Evolutionary conservation across 768 basidiomycete species (phyloP).

Genomic region (Termitomyces sp.): DNA sequence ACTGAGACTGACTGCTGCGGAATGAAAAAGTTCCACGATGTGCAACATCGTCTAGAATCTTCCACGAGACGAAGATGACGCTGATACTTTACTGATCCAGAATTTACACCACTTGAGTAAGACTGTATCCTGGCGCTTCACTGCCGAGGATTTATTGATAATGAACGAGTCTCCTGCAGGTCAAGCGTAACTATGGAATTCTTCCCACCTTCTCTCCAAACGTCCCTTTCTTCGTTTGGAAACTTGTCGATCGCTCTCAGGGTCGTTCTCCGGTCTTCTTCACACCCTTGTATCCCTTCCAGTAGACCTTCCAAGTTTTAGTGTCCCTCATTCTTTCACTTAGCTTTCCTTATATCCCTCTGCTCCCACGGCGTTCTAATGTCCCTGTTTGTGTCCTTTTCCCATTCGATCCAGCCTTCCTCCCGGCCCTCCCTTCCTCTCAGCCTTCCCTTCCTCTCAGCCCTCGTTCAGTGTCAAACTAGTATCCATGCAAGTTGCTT

Average conservation of each 20-base stretch:
- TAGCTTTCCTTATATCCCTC: constrained; percentile 31
- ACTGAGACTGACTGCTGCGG: neutral
- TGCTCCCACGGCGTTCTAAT: constrained; percentile 32
- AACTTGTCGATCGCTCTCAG: constrained; percentile 55
- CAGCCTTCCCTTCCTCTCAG: constrained; percentile 27
- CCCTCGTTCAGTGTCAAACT: no score
- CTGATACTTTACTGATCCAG: constrained; percentile 14
- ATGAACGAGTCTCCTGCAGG: neutral
- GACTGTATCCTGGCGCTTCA: constrained; percentile 21
- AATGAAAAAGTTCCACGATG: neutral
- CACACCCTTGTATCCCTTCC: neutral
- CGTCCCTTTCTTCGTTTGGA: constrained; percentile 35
- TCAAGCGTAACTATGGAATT: neutral
- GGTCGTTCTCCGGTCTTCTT: constrained; percentile 47
- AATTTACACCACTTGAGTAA: constrained; percentile 15
- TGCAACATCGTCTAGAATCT: neutral
- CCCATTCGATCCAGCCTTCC: constrained; percentile 31
- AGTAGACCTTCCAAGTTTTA: constrained; percentile 21
- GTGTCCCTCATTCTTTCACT: constrained; percentile 26
- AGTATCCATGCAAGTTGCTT: constrained; percentile 32
- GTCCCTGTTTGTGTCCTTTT: constrained; percentile 29
- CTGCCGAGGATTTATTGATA: constrained; percentile 3
- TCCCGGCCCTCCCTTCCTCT: constrained; percentile 34
- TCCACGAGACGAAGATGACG: neutral
- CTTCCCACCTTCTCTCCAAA: constrained; percentile 19